These are phyloP conservation scores for Lentinula novae-zelandiae DNA, from an alignment of 1,284 basidiomycete genomes.

Conservation along the genomic window DNA sequence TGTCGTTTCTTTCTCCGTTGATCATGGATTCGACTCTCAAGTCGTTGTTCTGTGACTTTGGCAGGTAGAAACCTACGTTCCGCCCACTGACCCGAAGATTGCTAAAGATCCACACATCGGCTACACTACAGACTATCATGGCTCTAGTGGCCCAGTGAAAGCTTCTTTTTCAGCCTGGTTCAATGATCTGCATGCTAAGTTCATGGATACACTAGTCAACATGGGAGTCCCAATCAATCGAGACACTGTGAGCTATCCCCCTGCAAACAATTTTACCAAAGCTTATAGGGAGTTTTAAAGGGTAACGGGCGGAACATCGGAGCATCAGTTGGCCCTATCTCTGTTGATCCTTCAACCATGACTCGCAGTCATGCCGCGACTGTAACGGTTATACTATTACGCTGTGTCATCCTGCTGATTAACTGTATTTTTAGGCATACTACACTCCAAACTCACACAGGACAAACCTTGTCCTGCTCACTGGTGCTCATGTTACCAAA, in stretches of 20 bases:
- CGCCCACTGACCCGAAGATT: not conserved
- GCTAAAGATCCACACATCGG: not conserved
- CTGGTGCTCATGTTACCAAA: slow-evolving; percentile 18
- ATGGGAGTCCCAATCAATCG: not conserved
- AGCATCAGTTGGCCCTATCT: not conserved
- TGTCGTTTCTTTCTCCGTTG: not conserved
- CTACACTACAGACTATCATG: not conserved
- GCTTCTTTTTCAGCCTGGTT: not conserved
- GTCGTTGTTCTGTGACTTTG: not conserved
- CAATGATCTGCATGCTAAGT: not conserved
- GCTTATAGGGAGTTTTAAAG: not conserved
- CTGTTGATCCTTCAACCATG: slow-evolving; percentile 3
- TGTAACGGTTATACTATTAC: not conserved
- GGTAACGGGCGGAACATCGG: not conserved
- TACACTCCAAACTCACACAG: slow-evolving; percentile 20
- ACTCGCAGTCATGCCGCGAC: not conserved
- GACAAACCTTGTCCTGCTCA: slow-evolving; percentile 22
- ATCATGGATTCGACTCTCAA: not conserved
- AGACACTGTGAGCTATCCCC: not conserved
- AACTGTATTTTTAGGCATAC: slow-evolving; percentile 12
- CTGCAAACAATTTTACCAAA: not conserved
- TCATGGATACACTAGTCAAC: not conserved
- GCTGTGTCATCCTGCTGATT: not conserved
- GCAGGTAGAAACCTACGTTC: not conserved
- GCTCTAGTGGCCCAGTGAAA: not conserved